Conservation (phyloP, 2,329 filamentous ascomycete species). For the Ceratocystis destructans region DNA sequence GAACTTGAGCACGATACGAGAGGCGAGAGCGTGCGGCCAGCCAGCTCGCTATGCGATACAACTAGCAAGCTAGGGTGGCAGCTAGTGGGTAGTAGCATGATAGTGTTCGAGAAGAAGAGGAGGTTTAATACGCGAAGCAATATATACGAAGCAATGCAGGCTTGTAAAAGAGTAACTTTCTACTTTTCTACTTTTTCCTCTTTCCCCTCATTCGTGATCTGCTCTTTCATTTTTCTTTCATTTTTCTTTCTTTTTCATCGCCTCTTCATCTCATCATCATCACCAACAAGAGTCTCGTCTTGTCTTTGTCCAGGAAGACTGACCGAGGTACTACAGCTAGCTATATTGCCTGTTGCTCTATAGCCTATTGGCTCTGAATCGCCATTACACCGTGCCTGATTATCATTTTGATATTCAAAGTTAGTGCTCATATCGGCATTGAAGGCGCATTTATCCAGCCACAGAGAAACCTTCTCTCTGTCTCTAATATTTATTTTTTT, state of each 20-base stretch:
- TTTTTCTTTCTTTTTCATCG: not conserved
- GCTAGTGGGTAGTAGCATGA: not conserved
- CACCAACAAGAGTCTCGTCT: not conserved
- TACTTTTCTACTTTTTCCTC: not conserved
- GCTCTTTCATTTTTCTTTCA: not conserved
- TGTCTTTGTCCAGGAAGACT: not conserved
- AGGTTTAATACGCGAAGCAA: too few relatives aligned
- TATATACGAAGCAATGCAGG: not conserved
- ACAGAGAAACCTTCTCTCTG: not conserved
- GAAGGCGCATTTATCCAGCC: too few relatives aligned
- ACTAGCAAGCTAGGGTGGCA: not conserved
- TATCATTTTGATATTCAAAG: too few relatives aligned
- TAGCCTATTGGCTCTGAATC: too few relatives aligned
- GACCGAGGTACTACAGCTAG: not conserved
- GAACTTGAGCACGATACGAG: not conserved
- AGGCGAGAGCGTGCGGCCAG: not conserved
- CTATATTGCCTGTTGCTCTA: not conserved
- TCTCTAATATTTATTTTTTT: not conserved
- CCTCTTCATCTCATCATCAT: not conserved
- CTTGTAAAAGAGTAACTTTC: too few relatives aligned
- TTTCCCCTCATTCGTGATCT: not conserved
- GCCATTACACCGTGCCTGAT: too few relatives aligned
- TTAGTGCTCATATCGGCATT: too few relatives aligned
- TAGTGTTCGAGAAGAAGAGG: too few relatives aligned
- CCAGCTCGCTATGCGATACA: not conserved